Evolutionary conservation across 1,139 yeast species (phyloP).

Genomic region (Debaryomycetaceae sp.): DNA sequence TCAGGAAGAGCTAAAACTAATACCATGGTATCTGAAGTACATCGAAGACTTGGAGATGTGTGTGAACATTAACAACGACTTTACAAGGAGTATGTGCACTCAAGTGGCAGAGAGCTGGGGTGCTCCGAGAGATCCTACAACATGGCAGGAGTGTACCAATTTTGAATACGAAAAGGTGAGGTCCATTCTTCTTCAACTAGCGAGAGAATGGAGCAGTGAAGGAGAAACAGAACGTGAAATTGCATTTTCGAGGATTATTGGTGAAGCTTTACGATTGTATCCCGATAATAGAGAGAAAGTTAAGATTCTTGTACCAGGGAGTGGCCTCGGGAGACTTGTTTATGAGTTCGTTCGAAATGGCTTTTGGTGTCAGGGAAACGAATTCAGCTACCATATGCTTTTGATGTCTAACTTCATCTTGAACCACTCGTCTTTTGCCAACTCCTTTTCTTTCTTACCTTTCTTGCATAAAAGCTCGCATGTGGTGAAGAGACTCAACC

Average conservation of each 20-base stretch:
- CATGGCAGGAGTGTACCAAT: slow-evolving; percentile 45
- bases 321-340: slow-evolving; percentile 80
- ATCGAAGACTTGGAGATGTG: slow-evolving; percentile 42
- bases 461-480: slow-evolving; percentile 53
- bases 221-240: slow-evolving; percentile 52
- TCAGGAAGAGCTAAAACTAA: slow-evolving; percentile 34
- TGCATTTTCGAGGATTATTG: slow-evolving; percentile 45
- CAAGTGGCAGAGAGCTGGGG: slow-evolving; percentile 56
- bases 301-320: slow-evolving; percentile 71
- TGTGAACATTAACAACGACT: slow-evolving; percentile 47
- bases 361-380: slow-evolving; percentile 80
- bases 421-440: slow-evolving; percentile 45
- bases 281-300: slow-evolving; percentile 45
- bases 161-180: slow-evolving; percentile 61
- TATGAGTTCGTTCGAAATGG: slow-evolving; percentile 67
- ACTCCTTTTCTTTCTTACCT: slow-evolving; percentile 48
- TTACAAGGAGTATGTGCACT: slow-evolving; percentile 45
- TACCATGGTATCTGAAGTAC: slow-evolving; percentile 54
- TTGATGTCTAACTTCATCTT: slow-evolving; percentile 62
- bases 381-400: slow-evolving; percentile 79
- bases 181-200: slow-evolving; percentile 59
- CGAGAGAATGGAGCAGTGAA: slow-evolving; percentile 74
- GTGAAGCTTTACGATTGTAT: slow-evolving; percentile 38
- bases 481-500: slow-evolving; percentile 40
- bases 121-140: slow-evolving; percentile 31